These are phyloP conservation scores for Aspergillus spinulosporus DNA, from an alignment of 2,329 filamentous ascomycete genomes.

Conservation along the genomic window DNA sequence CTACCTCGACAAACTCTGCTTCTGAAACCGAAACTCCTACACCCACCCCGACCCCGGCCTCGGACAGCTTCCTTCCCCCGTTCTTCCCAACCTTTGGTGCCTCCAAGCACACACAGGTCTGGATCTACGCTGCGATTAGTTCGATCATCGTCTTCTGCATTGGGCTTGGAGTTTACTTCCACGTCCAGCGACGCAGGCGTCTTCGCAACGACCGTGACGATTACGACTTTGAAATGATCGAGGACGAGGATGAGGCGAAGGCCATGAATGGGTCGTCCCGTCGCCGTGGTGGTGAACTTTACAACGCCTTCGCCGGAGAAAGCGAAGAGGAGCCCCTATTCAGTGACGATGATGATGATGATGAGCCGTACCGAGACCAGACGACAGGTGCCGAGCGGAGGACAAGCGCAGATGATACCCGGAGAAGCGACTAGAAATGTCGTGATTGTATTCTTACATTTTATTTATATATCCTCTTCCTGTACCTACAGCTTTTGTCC, in stretches of 20 bases:
- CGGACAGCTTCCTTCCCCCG: conserved; percentile 68
- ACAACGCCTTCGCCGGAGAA: conserved; percentile 95
- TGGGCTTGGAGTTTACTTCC: conserved; percentile 79
- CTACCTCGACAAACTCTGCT: conserved; percentile 37
- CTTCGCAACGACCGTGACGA: conserved; percentile 74
- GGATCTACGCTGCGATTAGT: conserved; percentile 87
- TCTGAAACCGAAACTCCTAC: conserved; percentile 28
- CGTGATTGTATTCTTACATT: conserved; percentile 11
- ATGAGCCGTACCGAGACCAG: conserved; percentile 38
- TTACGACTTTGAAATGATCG: conserved; percentile 93
- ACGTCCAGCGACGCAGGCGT: conserved; percentile 73
- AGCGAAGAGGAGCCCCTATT: conserved; percentile 70
- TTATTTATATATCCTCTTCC: conserved; percentile 4
- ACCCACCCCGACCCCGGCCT: conserved; percentile 38
- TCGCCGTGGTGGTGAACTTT: conserved; percentile 79
- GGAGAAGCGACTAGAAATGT: conserved; percentile 14
- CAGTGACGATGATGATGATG: conserved; percentile 43
- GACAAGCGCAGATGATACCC: conserved; percentile 17
- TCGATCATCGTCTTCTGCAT: conserved; percentile 82
- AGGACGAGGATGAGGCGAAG: conserved; percentile 67
- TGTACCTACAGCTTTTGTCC: neutral
- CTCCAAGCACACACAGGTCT: conserved; percentile 81
- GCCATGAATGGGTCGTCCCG: conserved; percentile 49
- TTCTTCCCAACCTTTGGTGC: conserved; percentile 89
- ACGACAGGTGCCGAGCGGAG: conserved; percentile 25